A percentile compares a stretch with the other conserved stretches of the same genome.
phyloP scores from a whole-genome alignment of 345 rosid species.

The Lepidium didymum region DNA sequence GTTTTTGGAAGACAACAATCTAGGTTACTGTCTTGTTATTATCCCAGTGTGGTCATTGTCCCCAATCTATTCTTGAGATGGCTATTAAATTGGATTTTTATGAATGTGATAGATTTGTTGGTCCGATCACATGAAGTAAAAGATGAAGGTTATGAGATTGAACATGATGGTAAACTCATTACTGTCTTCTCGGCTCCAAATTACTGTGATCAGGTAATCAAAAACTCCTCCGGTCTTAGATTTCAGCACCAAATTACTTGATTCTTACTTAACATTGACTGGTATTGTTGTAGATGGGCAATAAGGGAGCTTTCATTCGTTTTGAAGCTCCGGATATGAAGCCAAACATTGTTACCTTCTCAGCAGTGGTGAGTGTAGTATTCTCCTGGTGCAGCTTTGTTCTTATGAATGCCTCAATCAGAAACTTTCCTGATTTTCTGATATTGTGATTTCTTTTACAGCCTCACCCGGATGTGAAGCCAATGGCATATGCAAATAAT shows the following conservation, averaged over 20 bases:
- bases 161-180: slow-evolving; percentile 94
- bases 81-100: neutral
- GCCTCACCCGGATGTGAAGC: slow-evolving; percentile 96
- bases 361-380: slow-evolving; percentile 79
- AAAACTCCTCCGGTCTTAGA: neutral
- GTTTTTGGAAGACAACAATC: slow-evolving; percentile 82
- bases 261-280: neutral
- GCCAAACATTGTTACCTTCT: slow-evolving; percentile 84
- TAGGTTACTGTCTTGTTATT: slow-evolving; percentile 38
- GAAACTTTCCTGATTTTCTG: neutral
- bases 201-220: slow-evolving; percentile 92
- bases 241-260: neutral
- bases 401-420: neutral
- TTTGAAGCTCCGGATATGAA: slow-evolving; percentile 88
- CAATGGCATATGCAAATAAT: slow-evolving; percentile 96
- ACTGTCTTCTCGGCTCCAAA: slow-evolving; percentile 98
- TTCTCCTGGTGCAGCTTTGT: neutral
- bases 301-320: slow-evolving; percentile 93
- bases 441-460: slow-evolving; percentile 30
- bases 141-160: slow-evolving; percentile 96
- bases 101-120: slow-evolving; percentile 53
- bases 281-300: slow-evolving; percentile 74
- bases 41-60: neutral
- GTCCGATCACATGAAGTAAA: slow-evolving; percentile 96
- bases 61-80: neutral